These are phyloP conservation scores for Boletus holoroseus DNA, from an alignment of 1,284 basidiomycete species.

Conservation along the genomic window DNA sequence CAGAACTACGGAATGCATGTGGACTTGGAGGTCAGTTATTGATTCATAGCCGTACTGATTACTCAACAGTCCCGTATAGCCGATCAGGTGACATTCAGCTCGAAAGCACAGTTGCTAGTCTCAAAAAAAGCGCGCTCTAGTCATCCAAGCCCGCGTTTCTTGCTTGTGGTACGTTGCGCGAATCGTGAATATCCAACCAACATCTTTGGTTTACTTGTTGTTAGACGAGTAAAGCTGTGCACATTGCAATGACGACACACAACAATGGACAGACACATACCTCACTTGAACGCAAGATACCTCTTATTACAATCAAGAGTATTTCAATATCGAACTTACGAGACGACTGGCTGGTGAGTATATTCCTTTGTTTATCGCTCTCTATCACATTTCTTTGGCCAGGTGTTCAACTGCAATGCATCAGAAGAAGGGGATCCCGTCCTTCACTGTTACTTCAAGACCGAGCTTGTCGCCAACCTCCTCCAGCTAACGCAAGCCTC, in stretches of 20 bases:
- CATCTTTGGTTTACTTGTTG: slow-evolving; percentile 2
- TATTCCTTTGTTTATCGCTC: neutral
- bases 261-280: slow-evolving; percentile 62
- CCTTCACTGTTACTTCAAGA: slow-evolving; percentile 92
- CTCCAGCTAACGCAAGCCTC: slow-evolving; percentile 77
- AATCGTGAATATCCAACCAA: slow-evolving; percentile 13
- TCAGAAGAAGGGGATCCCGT: slow-evolving; percentile 95
- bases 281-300: slow-evolving; percentile 83
- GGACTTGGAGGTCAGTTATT: slow-evolving; percentile 64
- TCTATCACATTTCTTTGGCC: slow-evolving; percentile 1
- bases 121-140: slow-evolving; percentile 87
- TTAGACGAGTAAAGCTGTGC: slow-evolving; percentile 85
- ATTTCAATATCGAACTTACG: slow-evolving; percentile 84
- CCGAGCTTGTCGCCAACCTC: slow-evolving; percentile 83
- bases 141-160: slow-evolving; percentile 87
- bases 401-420: slow-evolving; percentile 66
- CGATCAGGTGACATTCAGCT: slow-evolving; percentile 84
- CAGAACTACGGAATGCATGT: slow-evolving; percentile 72
- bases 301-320: slow-evolving; percentile 79
- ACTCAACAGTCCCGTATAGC: slow-evolving; percentile 33
- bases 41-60: neutral
- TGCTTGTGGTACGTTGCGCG: slow-evolving; percentile 70
- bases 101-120: slow-evolving; percentile 79
- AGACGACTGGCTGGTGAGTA: slow-evolving; percentile 89
- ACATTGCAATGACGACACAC: slow-evolving; percentile 71